phyloP scores from a whole-genome alignment of 805 yeast genomes.

The Millerago galiae region DNA sequence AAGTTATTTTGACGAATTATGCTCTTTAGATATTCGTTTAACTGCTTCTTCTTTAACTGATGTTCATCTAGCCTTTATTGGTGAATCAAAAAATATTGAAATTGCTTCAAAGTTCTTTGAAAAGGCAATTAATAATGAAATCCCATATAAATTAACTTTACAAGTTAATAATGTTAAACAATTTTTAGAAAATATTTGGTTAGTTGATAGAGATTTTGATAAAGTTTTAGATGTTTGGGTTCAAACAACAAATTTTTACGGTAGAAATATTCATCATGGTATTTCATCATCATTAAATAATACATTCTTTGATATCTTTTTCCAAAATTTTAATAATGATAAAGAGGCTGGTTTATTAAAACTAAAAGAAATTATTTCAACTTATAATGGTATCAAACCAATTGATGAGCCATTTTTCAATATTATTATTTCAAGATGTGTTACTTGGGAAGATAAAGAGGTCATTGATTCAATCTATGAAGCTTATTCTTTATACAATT shows the following conservation, averaged over 20 bases:
- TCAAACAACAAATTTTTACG: conserved; percentile 52
- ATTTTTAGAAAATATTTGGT: conserved; percentile 55
- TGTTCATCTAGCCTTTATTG: conserved; percentile 73
- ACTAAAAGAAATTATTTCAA: conserved; percentile 49
- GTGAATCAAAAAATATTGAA: conserved; percentile 63
- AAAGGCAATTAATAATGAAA: conserved; percentile 59
- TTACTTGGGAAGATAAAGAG: conserved; percentile 60
- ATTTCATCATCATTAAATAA: conserved; percentile 69
- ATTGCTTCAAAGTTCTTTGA: conserved; percentile 71
- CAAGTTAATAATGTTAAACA: conserved; percentile 71
- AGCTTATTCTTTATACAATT: conserved; percentile 50
- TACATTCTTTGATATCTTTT: conserved; percentile 61
- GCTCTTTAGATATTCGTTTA: conserved; percentile 38
- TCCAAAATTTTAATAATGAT: conserved; percentile 45
- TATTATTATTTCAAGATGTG: conserved; percentile 60
- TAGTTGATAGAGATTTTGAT: conserved; percentile 49
- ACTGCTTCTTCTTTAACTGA: conserved; percentile 54
- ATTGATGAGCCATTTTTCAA: conserved; percentile 81
- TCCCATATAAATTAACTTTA: conserved; percentile 66
- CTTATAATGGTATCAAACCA: conserved; percentile 49
- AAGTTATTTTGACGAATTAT: conserved; percentile 53
- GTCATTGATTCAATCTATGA: conserved; percentile 58
- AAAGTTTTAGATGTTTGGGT: conserved; percentile 58
- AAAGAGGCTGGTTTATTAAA: conserved; percentile 47
- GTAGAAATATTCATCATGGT: conserved; percentile 53